phyloP scores from a whole-genome alignment of 257 asterid genomes.

The Jasminum sambac region DNA sequence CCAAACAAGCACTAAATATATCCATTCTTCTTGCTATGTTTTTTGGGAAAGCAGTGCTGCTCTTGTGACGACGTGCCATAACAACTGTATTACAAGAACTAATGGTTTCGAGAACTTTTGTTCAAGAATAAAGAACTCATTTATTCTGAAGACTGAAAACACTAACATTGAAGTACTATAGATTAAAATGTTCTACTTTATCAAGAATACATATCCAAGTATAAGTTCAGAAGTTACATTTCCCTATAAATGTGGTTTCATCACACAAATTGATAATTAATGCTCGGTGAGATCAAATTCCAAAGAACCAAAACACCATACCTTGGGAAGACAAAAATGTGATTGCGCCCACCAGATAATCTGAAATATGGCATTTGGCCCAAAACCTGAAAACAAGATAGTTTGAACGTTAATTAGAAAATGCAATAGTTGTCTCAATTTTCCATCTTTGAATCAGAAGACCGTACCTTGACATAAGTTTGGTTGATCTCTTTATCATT shows the following conservation, averaged over 20 bases:
- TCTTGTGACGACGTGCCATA: slow-evolving; percentile 1
- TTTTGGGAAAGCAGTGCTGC: neutral
- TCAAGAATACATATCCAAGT: neutral
- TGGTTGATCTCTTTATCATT: slow-evolving; percentile 90
- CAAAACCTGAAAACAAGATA: slow-evolving; percentile 76
- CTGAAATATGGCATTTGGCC: slow-evolving; percentile 97
- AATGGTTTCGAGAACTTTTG: neutral
- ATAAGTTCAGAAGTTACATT: slow-evolving; percentile 2
- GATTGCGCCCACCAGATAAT: slow-evolving; percentile 90
- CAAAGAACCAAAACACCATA: slow-evolving; percentile 27
- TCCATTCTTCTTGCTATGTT: neutral
- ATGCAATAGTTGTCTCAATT: slow-evolving; percentile 19
- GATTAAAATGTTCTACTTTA: neutral
- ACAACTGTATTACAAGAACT: neutral
- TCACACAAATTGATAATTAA: neutral
- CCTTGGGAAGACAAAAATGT: slow-evolving; percentile 94
- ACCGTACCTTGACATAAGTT: slow-evolving; percentile 74
- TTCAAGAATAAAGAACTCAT: slow-evolving; percentile 1
- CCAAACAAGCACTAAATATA: no score
- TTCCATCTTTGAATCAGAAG: slow-evolving; percentile 15
- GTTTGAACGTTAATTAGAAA: slow-evolving; percentile 24
- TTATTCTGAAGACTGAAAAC: slow-evolving; percentile 1
- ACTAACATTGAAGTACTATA: slow-evolving; percentile 2
- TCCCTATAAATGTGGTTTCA: slow-evolving; percentile 2
- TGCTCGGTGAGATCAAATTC: slow-evolving; percentile 12